These are phyloP conservation scores for Beta lomatogona DNA, from an alignment of 179 eudicot genomes.

Conservation along the genomic window DNA sequence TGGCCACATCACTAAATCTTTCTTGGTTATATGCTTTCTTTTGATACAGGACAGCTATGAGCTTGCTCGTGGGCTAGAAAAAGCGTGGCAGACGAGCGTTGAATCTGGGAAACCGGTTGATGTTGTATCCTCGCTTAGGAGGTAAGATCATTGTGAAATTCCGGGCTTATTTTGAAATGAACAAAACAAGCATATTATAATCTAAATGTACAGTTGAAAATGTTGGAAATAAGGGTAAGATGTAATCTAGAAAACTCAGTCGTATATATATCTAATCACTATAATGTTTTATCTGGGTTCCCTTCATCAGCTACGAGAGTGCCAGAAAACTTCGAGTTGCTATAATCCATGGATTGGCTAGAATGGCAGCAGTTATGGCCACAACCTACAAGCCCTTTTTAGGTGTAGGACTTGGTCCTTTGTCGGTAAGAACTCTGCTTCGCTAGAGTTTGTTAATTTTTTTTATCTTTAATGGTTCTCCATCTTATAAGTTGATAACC, in stretches of 20 bases:
- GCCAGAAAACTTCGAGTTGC: slow-evolving; percentile 81
- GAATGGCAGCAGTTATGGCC: slow-evolving; percentile 98
- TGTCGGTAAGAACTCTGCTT: slow-evolving; percentile 64
- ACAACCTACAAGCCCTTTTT: slow-evolving; percentile 94
- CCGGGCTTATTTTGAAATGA: not conserved
- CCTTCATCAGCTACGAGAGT: slow-evolving; percentile 62
- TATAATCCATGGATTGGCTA: slow-evolving; percentile 81
- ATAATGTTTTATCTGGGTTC: not conserved
- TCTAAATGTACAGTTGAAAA: not conserved
- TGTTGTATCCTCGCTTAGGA: slow-evolving; percentile 59
- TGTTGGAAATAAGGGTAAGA: too few species aligned
- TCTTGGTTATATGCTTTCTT: not conserved
- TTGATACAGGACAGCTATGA: slow-evolving; percentile 77
- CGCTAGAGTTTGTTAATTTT: too few species aligned
- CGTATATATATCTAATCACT: not conserved
- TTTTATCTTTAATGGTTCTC: not conserved
- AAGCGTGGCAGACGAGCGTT: slow-evolving; percentile 53
- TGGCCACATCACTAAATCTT: not conserved
- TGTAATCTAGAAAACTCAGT: too few species aligned
- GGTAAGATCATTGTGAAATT: slow-evolving; percentile 38
- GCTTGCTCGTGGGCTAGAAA: slow-evolving; percentile 81
- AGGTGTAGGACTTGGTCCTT: slow-evolving; percentile 96
- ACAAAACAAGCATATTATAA: not conserved
- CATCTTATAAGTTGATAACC: not conserved
- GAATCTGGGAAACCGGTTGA: slow-evolving; percentile 61